Percentiles rank a stretch among this genome's conserved stretches.
Conservation (phyloP, 192 early-diverging fungal species). For the Mortierella antarctica region DNA sequence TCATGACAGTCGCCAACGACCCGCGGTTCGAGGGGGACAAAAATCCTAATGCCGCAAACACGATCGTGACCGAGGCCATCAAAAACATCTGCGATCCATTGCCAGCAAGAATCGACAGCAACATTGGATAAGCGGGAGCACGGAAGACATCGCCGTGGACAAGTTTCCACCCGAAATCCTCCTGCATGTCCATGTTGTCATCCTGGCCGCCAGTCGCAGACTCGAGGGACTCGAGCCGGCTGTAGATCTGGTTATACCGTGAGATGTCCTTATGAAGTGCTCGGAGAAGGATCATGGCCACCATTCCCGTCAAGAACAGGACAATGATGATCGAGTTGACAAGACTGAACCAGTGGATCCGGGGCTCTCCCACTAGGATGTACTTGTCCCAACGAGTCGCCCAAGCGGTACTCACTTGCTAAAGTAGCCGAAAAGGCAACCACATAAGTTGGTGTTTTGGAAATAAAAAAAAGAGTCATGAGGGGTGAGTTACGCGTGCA, state of each 20-base stretch:
- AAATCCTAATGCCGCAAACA: slow-evolving; percentile 97
- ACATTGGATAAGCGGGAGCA: slow-evolving; percentile 76
- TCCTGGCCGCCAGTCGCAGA: slow-evolving; percentile 16
- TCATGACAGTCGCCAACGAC: slow-evolving; percentile 91
- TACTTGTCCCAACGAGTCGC: slow-evolving; percentile 92
- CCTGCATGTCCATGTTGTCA: slow-evolving; percentile 79
- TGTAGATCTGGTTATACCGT: slow-evolving; percentile 79
- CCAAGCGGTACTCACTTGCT: slow-evolving; percentile 71
- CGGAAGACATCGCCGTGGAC: slow-evolving; percentile 98
- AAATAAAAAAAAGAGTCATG: not conserved
- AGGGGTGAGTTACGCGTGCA: not conserved
- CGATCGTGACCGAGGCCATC: slow-evolving; percentile 77
- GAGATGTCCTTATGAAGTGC: slow-evolving; percentile 93
- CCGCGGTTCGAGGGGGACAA: slow-evolving; percentile 91
- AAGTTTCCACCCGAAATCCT: slow-evolving; percentile 98
- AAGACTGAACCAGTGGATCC: slow-evolving; percentile 96
- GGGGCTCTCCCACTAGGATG: slow-evolving; percentile 85
- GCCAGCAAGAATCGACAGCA: slow-evolving; percentile 84
- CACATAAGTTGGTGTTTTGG: not conserved
- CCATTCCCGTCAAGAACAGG: slow-evolving; percentile 92
- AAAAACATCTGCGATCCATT: slow-evolving; percentile 85
- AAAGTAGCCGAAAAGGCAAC: not conserved
- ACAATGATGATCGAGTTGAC: slow-evolving; percentile 96
- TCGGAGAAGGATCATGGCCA: slow-evolving; percentile 89
- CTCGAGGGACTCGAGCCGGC: too few species aligned